Base-by-base conservation (phyloP, 116 monocot species). In the Zostera marina region DNA sequence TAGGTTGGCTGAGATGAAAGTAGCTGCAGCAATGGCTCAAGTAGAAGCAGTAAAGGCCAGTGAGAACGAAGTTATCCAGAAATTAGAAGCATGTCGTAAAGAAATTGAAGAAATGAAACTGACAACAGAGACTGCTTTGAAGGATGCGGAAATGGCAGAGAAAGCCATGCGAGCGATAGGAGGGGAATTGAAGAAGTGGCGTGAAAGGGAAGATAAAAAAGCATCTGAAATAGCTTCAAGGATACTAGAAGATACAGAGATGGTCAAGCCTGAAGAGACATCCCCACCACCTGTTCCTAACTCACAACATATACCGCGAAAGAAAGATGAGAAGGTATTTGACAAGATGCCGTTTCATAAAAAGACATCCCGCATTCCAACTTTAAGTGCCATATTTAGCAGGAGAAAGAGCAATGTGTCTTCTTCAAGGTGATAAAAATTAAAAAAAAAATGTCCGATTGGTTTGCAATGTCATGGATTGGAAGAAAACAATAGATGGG, bases 11-110 rank as follows among this genome's bases (percentile, higher is more conserved):
- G 74, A 83, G 22, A 79, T 88, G 83, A 83, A 77, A 58, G 74
- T 75, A 14, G 83, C 72, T 62, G 79, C 83, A 42, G 76, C 83
- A 10, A 43, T 68, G 67, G 79, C 83, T 11, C 72, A 83, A 65
- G 83, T 72, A 9, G 88, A 88, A 38, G 80, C 88, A 14, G 75
- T 88, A 11, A 74, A 48, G 64, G 77, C 83, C 2, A 80, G 77
- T 59, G 83, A 88, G 67, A 79, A 75, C 16, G 80, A 88, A 56
- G 74, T 72, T 13, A 68, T 73, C n/a, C 77, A 74, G 64, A 74
- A 72, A 43, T 26, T 88, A 14, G 77, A 79, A 52, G 60, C 70
- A 3, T 59, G 40, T 6, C 42, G 70, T 12, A 80, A 80, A 59
- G 88, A 83, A 65, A 80, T 73, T 66, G 72, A 80, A 56, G 88